These are phyloP conservation scores for Fusarium sp. DNA, from an alignment of 2,329 filamentous ascomycete genomes.

Conservation along the genomic window DNA sequence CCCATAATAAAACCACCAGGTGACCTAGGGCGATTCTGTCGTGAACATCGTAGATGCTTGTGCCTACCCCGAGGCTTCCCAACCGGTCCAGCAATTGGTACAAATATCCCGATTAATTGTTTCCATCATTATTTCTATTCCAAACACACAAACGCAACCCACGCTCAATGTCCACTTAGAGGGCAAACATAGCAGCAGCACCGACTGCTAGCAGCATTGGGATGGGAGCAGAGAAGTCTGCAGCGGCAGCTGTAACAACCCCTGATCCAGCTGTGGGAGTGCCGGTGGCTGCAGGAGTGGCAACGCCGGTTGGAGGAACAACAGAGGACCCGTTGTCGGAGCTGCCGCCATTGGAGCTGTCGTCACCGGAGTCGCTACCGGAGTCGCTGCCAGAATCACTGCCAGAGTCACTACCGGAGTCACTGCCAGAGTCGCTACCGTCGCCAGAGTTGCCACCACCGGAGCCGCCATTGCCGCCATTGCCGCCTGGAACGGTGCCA, in stretches of 20 bases:
- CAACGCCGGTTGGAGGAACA: slow-evolving; percentile 22
- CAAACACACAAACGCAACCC: slow-evolving; percentile 14
- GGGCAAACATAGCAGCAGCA: slow-evolving; percentile 59
- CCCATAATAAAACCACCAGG: slow-evolving; percentile 10
- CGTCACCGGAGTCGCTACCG: background rate
- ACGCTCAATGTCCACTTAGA: slow-evolving; percentile 41
- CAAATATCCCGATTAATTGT: slow-evolving; percentile 42
- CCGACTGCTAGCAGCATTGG: slow-evolving; percentile 60
- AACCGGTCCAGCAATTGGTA: slow-evolving; percentile 42
- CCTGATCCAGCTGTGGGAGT: slow-evolving; percentile 40
- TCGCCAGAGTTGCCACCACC: background rate
- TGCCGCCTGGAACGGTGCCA: slow-evolving; percentile 8
- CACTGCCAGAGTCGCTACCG: background rate
- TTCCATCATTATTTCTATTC: slow-evolving; percentile 33
- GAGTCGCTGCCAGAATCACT: background rate
- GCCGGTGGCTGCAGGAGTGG: slow-evolving; percentile 37
- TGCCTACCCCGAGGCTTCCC: slow-evolving; percentile 38
- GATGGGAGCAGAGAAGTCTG: slow-evolving; percentile 57
- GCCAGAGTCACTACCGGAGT: background rate
- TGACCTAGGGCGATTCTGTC: background rate
- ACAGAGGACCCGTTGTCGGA: slow-evolving; percentile 4
- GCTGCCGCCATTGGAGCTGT: background rate
- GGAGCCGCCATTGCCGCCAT: background rate
- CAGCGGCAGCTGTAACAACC: slow-evolving; percentile 42
- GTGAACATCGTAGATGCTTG: slow-evolving; percentile 28